A percentile compares a stretch with the other conserved stretches of the same genome.
Evolutionary conservation across 805 yeast genomes (phyloP).

Genomic region (Candida hungchunana): DNA sequence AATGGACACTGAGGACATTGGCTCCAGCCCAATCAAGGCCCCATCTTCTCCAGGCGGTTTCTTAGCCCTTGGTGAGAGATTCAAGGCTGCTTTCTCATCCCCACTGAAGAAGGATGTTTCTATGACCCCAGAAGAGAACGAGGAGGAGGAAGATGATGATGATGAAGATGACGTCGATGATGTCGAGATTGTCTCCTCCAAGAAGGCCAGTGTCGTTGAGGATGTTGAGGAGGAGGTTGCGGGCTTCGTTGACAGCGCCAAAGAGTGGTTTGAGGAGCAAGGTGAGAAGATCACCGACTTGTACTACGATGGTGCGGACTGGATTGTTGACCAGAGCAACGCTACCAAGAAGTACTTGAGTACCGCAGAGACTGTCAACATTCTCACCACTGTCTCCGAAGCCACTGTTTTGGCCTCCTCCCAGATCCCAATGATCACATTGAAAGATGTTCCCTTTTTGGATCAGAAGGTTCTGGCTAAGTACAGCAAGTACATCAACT

Average conservation of each 20-base stretch:
- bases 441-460: constrained; percentile 19
- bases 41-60: constrained; percentile 22
- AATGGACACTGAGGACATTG: constrained; percentile 5
- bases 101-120: constrained; percentile 19
- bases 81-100: constrained; percentile 22
- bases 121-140: constrained; percentile 13
- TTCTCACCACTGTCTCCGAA: constrained; percentile 19
- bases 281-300: constrained; percentile 21
- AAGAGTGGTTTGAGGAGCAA: constrained; percentile 22
- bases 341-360: constrained; percentile 24
- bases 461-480: constrained; percentile 21
- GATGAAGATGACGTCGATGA: constrained; percentile 15
- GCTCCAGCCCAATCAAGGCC: constrained; percentile 12
- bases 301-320: constrained; percentile 14
- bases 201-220: constrained; percentile 9
- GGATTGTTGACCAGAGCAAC: constrained; percentile 11
- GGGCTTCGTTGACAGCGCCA: constrained; percentile 12
- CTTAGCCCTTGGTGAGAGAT: constrained; percentile 18
- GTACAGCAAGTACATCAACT: constrained; percentile 15
- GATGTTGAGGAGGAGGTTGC: constrained; percentile 21
- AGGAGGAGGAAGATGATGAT: constrained; percentile 5
- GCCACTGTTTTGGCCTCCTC: constrained; percentile 12
- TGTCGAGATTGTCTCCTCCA: constrained; percentile 5
- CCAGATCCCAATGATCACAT: constrained; percentile 18
- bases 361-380: constrained; percentile 26